A percentile compares a stretch with the other conserved stretches of the same genome.
Evolutionary conservation across 768 basidiomycete genomes (phyloP).

Genomic region (Lentinula aciculospora): DNA sequence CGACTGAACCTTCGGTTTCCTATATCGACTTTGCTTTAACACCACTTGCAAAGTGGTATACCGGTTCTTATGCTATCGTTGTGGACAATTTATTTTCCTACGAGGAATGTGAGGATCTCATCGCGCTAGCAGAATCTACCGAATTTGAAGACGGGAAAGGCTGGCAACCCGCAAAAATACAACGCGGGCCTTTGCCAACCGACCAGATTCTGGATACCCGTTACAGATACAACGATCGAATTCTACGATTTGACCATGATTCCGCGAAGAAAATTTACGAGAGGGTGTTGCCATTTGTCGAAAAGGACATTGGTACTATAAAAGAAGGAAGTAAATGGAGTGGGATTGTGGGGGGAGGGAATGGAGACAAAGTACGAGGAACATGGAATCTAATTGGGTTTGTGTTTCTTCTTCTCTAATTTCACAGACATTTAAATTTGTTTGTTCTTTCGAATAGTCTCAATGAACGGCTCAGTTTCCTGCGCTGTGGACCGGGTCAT

Average conservation of each 20-base stretch:
- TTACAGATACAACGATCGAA: constrained; percentile 35
- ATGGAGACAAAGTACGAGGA: constrained; percentile 17
- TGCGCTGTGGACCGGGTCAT: constrained; percentile 37
- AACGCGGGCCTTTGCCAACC: constrained; percentile 14
- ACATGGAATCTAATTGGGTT: constrained; percentile 33
- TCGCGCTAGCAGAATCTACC: constrained; percentile 29
- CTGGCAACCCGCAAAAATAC: constrained; percentile 33
- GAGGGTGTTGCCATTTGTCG: constrained; percentile 29
- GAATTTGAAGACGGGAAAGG: constrained; percentile 23
- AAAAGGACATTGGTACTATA: constrained; percentile 29
- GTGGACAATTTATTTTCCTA: constrained; percentile 35
- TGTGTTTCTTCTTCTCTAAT: constrained; percentile 3
- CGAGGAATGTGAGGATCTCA: constrained; percentile 33
- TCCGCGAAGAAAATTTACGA: constrained; percentile 29
- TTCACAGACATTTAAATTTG: not conserved
- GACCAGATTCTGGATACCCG: constrained; percentile 27
- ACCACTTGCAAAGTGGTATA: constrained; percentile 25
- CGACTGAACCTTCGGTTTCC: not conserved
- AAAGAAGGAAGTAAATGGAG: constrained; percentile 26
- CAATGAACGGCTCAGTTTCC: constrained; percentile 36
- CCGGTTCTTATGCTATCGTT: constrained; percentile 33
- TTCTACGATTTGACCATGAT: constrained; percentile 28
- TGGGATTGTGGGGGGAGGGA: constrained; percentile 21
- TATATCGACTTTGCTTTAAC: constrained; percentile 35
- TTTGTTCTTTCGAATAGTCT: constrained; percentile 19